A percentile compares a stretch with the other conserved stretches of the same genome.
These are phyloP conservation scores for Schizothecium vesticola DNA, from an alignment of 495 filamentous ascomycete genomes.

Conservation along the genomic window DNA sequence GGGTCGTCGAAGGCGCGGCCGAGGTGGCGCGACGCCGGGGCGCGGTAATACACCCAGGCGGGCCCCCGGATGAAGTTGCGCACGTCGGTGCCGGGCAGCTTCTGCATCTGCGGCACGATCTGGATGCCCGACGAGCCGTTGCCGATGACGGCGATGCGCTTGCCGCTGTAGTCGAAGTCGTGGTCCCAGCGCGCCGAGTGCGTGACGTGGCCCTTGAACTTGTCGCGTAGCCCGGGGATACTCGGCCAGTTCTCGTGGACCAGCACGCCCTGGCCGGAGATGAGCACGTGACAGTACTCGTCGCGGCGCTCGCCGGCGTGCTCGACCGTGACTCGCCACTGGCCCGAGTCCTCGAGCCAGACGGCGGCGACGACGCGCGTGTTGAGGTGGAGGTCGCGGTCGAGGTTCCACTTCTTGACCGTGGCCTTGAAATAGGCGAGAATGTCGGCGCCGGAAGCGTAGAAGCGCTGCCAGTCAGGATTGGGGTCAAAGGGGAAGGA, in stretches of 20 bases:
- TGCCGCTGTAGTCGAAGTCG: constrained; percentile 38
- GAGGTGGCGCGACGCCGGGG: constrained; percentile 39
- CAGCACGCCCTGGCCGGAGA: constrained; percentile 22
- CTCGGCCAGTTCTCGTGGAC: constrained; percentile 46
- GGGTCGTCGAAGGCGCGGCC: constrained; percentile 15
- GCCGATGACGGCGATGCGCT: constrained; percentile 38
- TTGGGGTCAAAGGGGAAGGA: constrained; percentile 41
- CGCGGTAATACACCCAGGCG: constrained; percentile 48
- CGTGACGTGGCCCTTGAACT: constrained; percentile 41
- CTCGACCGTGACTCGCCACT: constrained; percentile 14
- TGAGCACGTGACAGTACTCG: constrained; percentile 23
- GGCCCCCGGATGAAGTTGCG: constrained; percentile 48
- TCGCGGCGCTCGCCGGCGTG: constrained; percentile 27
- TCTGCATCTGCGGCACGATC: constrained; percentile 48
- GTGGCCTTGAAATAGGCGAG: constrained; percentile 31
- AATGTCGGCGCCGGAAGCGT: constrained; percentile 29
- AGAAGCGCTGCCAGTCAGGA: constrained; percentile 36
- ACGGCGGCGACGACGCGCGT: constrained; percentile 25
- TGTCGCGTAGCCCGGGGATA: constrained; percentile 35
- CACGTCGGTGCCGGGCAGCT: constrained; percentile 35
- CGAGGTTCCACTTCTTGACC: constrained; percentile 29
- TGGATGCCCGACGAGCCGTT: constrained; percentile 44
- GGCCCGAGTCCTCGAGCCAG: constrained; percentile 23
- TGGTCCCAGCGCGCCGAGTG: constrained; percentile 51
- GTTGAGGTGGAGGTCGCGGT: constrained; percentile 27